A percentile compares a stretch with the other conserved stretches of the same genome.
phyloP scores from a whole-genome alignment of 768 basidiomycete genomes.

The Termitomyces sp. region DNA sequence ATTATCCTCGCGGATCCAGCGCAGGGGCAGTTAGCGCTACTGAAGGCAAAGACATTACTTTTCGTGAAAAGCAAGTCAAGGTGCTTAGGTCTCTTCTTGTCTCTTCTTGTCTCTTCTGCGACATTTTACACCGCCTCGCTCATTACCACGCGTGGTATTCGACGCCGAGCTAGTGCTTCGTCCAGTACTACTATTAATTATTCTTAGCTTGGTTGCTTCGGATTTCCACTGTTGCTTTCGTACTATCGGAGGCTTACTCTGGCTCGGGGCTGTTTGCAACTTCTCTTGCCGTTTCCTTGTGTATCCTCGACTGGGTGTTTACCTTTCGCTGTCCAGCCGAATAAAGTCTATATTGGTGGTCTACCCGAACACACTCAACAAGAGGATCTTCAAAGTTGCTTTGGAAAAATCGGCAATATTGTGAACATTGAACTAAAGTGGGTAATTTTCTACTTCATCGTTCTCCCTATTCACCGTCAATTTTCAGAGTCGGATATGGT shows the following conservation, averaged over 20 bases:
- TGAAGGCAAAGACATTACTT: slow-evolving; percentile 41
- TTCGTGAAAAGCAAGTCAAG: slow-evolving; percentile 79
- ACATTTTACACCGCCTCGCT: slow-evolving; percentile 24
- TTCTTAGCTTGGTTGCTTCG: slow-evolving; percentile 22
- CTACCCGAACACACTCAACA: slow-evolving; percentile 82
- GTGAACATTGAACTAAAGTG: slow-evolving; percentile 80
- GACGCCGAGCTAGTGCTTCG: slow-evolving; percentile 31
- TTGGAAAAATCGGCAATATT: slow-evolving; percentile 79
- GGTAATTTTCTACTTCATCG: slow-evolving; percentile 24
- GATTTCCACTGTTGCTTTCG: slow-evolving; percentile 29
- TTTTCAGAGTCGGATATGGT: slow-evolving; percentile 73
- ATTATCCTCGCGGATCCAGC: slow-evolving; percentile 48
- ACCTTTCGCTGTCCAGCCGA: slow-evolving; percentile 77
- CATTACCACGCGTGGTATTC: slow-evolving; percentile 22
- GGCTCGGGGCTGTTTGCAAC: slow-evolving; percentile 39
- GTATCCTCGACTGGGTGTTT: slow-evolving; percentile 57
- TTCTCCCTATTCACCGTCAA: slow-evolving; percentile 12
- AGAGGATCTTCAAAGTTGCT: slow-evolving; percentile 82
- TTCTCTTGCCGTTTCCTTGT: slow-evolving; percentile 44
- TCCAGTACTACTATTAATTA: slow-evolving; percentile 33
- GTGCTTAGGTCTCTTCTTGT: slow-evolving; percentile 72
- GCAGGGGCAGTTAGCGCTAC: slow-evolving; percentile 36
- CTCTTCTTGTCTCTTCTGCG: slow-evolving; percentile 22
- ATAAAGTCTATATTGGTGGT: slow-evolving; percentile 91
- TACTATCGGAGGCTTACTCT: slow-evolving; percentile 35